phyloP scores from a whole-genome alignment of 1,284 basidiomycete species.

The Papiliotrema nemorosa region DNA sequence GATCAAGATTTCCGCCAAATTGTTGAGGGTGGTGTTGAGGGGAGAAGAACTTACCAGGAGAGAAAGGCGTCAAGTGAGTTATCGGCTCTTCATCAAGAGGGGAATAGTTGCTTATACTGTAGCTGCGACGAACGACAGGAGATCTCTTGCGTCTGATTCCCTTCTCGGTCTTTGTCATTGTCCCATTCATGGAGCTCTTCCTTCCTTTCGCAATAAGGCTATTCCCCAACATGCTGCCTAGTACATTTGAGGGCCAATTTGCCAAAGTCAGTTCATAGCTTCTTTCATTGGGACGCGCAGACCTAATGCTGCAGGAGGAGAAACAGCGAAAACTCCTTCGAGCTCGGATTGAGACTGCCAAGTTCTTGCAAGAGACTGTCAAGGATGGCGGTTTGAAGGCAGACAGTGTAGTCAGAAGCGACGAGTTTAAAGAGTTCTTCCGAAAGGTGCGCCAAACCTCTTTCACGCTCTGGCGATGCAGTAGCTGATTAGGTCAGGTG shows the following conservation, averaged over 20 bases:
- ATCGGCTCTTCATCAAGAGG: neutral
- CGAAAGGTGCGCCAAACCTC: conserved; percentile 62
- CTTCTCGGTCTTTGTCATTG: conserved; percentile 90
- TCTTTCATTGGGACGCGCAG: neutral
- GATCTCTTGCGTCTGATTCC: conserved; percentile 90
- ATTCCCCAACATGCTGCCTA: conserved; percentile 98
- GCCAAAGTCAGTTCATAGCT: conserved; percentile 61
- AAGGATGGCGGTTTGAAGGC: conserved; percentile 89
- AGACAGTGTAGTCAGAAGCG: conserved; percentile 84
- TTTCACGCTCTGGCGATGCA: neutral
- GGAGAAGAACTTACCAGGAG: conserved; percentile 87
- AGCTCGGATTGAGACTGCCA: conserved; percentile 96
- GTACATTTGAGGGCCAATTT: conserved; percentile 97
- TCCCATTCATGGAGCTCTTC: conserved; percentile 98
- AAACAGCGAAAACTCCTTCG: conserved; percentile 94
- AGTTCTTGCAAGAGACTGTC: conserved; percentile 97
- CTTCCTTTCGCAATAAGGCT: conserved; percentile 93
- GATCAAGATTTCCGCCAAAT: conserved; percentile 80
- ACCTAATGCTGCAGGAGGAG: conserved; percentile 66
- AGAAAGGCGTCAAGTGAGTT: conserved; percentile 80
- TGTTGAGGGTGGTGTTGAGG: conserved; percentile 88
- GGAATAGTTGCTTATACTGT: conserved; percentile 5
- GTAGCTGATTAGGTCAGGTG: conserved; percentile 56
- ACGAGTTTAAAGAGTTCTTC: conserved; percentile 99
- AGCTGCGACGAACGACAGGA: conserved; percentile 89